These are phyloP conservation scores for Podaxis rugospora DNA, from an alignment of 768 basidiomycete genomes.

Conservation along the genomic window DNA sequence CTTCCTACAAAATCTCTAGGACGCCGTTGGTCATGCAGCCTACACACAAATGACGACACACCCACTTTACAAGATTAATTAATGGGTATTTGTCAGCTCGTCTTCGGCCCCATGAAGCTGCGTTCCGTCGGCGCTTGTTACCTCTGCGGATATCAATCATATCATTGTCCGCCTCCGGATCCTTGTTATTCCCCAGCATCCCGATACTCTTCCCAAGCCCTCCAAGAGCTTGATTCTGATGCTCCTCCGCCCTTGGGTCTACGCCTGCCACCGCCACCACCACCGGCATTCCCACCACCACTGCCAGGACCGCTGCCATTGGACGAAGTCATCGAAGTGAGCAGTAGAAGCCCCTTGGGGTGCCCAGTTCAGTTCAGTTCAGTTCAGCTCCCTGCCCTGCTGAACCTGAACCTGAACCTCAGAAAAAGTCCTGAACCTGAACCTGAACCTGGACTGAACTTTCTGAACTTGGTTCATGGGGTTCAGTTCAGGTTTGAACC, in stretches of 20 bases:
- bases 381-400: no score
- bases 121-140: slow-evolving; percentile 49
- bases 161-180: slow-evolving; percentile 70
- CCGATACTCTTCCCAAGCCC: slow-evolving; percentile 71
- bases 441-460: no score
- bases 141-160: slow-evolving; percentile 75
- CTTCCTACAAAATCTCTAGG: background rate
- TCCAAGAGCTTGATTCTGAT: slow-evolving; percentile 55
- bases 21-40: background rate
- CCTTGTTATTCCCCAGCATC: slow-evolving; percentile 54
- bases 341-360: no score
- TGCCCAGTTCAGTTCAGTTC: no score
- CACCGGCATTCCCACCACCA: slow-evolving; percentile 18
- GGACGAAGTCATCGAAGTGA: slow-evolving; percentile 18
- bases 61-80: background rate
- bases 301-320: slow-evolving; percentile 15
- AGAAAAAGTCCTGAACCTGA: no score
- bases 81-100: background rate
- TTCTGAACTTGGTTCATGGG: no score
- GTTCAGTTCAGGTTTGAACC: no score
- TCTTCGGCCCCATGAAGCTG: slow-evolving; percentile 4
- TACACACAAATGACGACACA: background rate
- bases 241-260: slow-evolving; percentile 53
- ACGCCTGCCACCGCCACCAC: slow-evolving; percentile 36
- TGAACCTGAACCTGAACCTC: no score